A percentile compares a stretch with the other conserved stretches of the same genome.
Evolutionary conservation across 2,329 filamentous ascomycete species (phyloP).

Genomic region (Coniochaeta sp.): DNA sequence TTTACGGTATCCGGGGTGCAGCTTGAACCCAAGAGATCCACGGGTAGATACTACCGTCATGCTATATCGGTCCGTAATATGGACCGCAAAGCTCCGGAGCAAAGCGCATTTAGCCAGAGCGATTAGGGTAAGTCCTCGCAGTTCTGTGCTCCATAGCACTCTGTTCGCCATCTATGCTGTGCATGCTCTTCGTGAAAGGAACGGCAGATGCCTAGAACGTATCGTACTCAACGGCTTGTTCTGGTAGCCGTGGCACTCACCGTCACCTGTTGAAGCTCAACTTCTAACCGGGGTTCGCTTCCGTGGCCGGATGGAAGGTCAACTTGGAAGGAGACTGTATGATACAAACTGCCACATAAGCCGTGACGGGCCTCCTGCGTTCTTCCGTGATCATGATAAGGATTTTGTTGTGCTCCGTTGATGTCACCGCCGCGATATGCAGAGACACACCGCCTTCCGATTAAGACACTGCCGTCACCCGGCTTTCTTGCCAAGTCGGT

Average conservation of each 20-base stretch:
- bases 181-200: not conserved
- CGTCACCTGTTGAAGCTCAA: not conserved
- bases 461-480: too few relatives aligned
- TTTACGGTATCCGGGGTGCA: not conserved
- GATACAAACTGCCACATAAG: too few relatives aligned
- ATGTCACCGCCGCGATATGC: too few relatives aligned
- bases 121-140: not conserved
- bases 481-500: too few relatives aligned
- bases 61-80: conserved; percentile 1
- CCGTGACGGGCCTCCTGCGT: too few relatives aligned
- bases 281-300: not conserved
- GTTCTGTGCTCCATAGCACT: not conserved
- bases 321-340: too few relatives aligned
- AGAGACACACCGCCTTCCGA: too few relatives aligned
- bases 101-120: not conserved
- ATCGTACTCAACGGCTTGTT: not conserved
- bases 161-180: not conserved
- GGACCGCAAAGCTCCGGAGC: not conserved
- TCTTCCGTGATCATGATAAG: too few relatives aligned
- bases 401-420: too few relatives aligned
- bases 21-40: not conserved
- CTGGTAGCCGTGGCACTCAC: not conserved
- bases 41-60: not conserved
- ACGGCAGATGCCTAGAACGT: not conserved
- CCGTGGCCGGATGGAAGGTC: not conserved